Evolutionary conservation across 495 filamentous ascomycete genomes (phyloP).

Genomic region (Aspergillus heteromorphus): DNA sequence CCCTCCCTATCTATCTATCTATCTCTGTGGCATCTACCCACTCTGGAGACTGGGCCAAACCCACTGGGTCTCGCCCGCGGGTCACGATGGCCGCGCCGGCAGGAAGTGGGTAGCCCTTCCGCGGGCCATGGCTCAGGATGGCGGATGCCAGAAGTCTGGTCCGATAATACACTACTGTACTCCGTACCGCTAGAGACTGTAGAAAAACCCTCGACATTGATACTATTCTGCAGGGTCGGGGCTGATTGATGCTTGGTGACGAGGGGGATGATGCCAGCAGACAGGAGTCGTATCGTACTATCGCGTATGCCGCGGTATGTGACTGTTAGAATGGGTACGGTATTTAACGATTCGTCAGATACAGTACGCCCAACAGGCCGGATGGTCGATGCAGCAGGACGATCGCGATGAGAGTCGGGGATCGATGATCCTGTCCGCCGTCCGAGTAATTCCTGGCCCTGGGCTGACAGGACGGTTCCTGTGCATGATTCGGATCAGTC

Average conservation of each 20-base stretch:
- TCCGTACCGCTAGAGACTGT: too few species aligned
- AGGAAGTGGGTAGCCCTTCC: background rate
- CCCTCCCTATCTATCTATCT: too few species aligned
- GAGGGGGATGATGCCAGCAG: background rate
- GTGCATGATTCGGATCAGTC: background rate
- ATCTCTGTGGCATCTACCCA: too few species aligned
- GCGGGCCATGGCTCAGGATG: background rate
- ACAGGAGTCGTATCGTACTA: background rate
- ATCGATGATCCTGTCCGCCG: too few species aligned
- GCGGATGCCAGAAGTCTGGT: too few species aligned
- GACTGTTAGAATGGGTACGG: background rate
- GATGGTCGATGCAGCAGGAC: background rate
- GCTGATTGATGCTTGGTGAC: background rate
- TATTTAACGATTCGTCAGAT: background rate
- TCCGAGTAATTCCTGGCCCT: background rate
- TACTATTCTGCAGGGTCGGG: background rate
- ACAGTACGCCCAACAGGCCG: background rate
- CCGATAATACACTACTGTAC: background rate
- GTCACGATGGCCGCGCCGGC: background rate
- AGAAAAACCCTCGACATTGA: too few species aligned
- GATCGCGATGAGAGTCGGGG: background rate
- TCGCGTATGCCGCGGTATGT: background rate
- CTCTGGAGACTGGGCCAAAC: conserved; percentile 5
- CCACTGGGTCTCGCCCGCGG: background rate
- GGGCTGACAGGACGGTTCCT: background rate